A percentile compares a stretch with the other conserved stretches of the same genome.
These are phyloP conservation scores for Verticillium albo-atrum DNA, from an alignment of 2,329 filamentous ascomycete species.

Conservation along the genomic window DNA sequence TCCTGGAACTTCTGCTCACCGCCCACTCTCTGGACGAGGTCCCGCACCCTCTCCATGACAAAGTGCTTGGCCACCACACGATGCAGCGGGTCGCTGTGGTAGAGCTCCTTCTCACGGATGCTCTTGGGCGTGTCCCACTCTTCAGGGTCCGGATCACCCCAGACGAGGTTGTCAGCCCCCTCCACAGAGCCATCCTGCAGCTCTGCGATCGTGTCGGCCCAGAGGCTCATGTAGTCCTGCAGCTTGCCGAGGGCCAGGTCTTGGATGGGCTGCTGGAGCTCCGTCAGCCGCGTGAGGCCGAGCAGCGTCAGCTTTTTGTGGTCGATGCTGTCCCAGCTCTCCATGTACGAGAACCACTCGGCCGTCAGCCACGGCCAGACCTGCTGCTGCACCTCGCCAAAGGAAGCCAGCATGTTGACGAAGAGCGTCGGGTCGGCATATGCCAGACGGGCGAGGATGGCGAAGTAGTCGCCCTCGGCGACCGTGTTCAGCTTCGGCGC, in stretches of 20 bases:
- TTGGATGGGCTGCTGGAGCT: conserved; percentile 54
- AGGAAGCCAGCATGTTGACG: conserved; percentile 47
- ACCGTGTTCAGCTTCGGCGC: conserved; percentile 66
- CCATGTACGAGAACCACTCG: conserved; percentile 67
- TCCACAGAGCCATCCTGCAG: conserved; percentile 56
- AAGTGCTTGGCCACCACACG: conserved; percentile 60
- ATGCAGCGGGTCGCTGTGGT: conserved; percentile 62
- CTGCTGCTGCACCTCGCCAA: conserved; percentile 40
- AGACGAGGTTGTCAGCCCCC: conserved; percentile 47
- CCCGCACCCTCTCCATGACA: conserved; percentile 56
- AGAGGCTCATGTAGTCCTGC: conserved; percentile 71
- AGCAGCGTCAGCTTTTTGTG: conserved; percentile 69
- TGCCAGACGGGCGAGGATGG: conserved; percentile 73
- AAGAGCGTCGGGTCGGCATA: conserved; percentile 69
- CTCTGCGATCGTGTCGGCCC: conserved; percentile 66
- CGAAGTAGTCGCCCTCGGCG: conserved; percentile 80
- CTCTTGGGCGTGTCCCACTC: conserved; percentile 56
- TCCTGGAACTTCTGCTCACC: conserved; percentile 63
- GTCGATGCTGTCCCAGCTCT: conserved; percentile 60
- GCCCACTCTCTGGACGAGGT: conserved; percentile 54
- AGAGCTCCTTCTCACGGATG: conserved; percentile 47
- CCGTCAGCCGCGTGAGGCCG: conserved; percentile 66
- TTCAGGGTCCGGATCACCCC: conserved; percentile 32
- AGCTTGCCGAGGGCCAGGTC: conserved; percentile 56
- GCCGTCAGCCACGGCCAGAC: conserved; percentile 56